A percentile compares a stretch with the other conserved stretches of the same genome.
Conservation (phyloP, 2,329 filamentous ascomycete species). For the Trichoderma sp. region DNA sequence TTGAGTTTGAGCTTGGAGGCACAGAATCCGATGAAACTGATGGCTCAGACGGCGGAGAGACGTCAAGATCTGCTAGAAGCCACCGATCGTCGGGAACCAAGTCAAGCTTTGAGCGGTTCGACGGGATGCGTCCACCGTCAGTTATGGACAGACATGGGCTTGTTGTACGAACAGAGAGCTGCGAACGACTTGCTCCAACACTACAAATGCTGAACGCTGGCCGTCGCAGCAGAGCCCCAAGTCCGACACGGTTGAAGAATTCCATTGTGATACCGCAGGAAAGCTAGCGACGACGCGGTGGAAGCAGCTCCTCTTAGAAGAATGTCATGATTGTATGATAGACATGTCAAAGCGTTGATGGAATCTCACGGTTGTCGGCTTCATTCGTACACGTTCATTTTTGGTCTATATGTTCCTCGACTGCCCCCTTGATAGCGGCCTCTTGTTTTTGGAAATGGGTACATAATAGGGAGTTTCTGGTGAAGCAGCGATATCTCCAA, state of each 20-base stretch:
- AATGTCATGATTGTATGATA: slow-evolving; percentile 11
- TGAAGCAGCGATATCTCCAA: background rate
- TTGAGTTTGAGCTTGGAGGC: slow-evolving; percentile 75
- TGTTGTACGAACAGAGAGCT: slow-evolving; percentile 78
- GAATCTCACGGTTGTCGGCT: background rate
- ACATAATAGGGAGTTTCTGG: background rate
- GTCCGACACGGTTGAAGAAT: slow-evolving; percentile 59
- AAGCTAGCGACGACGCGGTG: background rate
- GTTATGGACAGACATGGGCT: slow-evolving; percentile 68
- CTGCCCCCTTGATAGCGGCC: background rate
- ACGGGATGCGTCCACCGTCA: slow-evolving; percentile 43
- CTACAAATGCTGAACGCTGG: slow-evolving; percentile 55
- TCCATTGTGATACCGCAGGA: slow-evolving; percentile 42
- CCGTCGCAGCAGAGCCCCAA: slow-evolving; percentile 55
- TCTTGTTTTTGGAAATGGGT: background rate
- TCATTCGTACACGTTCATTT: background rate
- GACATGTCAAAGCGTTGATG: background rate
- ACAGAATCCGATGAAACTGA: slow-evolving; percentile 64
- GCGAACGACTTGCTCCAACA: slow-evolving; percentile 68
- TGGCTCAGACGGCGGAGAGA: slow-evolving; percentile 60
- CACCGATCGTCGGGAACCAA: slow-evolving; percentile 69
- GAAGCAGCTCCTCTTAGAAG: background rate
- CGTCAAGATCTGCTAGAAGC: slow-evolving; percentile 54
- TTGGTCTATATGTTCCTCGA: background rate
- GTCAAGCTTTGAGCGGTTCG: slow-evolving; percentile 52